Conservation (phyloP, 179 eudicot genomes). For the Beta lomatogona region DNA sequence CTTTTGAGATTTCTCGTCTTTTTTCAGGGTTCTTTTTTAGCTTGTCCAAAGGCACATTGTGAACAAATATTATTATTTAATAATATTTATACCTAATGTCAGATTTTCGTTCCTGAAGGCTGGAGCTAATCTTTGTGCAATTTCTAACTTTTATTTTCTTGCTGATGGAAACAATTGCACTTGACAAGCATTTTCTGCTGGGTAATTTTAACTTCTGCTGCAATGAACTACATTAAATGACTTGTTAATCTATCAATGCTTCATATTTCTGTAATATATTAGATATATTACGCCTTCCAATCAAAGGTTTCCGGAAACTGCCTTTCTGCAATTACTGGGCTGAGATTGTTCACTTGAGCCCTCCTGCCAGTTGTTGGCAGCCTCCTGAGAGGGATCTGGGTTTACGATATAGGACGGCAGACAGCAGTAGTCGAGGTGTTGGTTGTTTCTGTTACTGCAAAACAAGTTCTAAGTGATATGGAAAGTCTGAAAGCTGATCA, state of each 20-base stretch:
- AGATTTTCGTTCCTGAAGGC: too few species aligned
- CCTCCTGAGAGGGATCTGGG: background rate
- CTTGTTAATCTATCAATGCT: background rate
- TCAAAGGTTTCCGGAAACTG: background rate
- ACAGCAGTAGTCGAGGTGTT: background rate
- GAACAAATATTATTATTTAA: too few species aligned
- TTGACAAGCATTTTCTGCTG: background rate
- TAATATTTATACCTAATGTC: too few species aligned
- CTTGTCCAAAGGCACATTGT: too few species aligned
- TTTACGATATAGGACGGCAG: too few species aligned
- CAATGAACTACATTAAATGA: too few species aligned
- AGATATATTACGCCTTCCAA: background rate
- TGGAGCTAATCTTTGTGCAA: too few species aligned
- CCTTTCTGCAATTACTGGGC: background rate
- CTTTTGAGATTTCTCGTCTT: background rate
- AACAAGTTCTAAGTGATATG: background rate
- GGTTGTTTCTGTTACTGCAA: background rate
- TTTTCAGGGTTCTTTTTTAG: background rate
- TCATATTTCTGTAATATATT: background rate
- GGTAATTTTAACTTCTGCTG: background rate
- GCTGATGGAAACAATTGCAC: background rate
- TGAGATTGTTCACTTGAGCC: background rate
- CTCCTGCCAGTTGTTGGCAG: background rate
- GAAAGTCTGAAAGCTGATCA: background rate
- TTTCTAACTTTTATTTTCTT: background rate